Conservation (phyloP, 495 filamentous ascomycete genomes). For the Penicillium diatomitis region DNA sequence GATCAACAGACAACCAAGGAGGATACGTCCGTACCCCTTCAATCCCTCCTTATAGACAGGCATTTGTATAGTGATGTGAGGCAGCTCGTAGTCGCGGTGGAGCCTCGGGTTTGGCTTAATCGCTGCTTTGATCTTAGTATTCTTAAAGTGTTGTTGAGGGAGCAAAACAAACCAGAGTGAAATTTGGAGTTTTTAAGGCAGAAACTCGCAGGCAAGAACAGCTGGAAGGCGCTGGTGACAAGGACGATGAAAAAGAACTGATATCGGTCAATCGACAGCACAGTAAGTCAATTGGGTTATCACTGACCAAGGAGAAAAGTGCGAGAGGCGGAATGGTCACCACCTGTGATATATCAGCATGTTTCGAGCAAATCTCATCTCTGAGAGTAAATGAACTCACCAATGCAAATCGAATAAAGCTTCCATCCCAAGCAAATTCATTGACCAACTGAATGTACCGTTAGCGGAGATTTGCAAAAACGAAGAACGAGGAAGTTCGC, state of each 20-base stretch:
- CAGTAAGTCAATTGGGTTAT: not conserved
- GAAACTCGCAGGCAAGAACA: conserved; percentile 7
- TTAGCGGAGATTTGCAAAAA: not conserved
- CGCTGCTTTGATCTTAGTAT: not conserved
- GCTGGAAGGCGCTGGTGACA: conserved; percentile 10
- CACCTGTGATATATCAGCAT: conserved; percentile 7
- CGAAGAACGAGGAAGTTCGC: not conserved
- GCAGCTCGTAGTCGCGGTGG: conserved; percentile 8
- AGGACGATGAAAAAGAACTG: conserved; percentile 16
- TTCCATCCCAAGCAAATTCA: conserved; percentile 11
- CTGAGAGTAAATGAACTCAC: conserved; percentile 9
- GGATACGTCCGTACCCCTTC: conserved; percentile 10
- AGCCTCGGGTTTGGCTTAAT: conserved; percentile 2
- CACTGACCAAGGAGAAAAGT: conserved; percentile 19
- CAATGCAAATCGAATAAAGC: conserved; percentile 11
- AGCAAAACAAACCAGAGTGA: conserved; percentile 2
- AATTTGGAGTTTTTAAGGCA: conserved; percentile 10
- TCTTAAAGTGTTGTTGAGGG: not conserved
- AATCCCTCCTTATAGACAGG: conserved; percentile 71
- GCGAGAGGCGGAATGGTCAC: conserved; percentile 23
- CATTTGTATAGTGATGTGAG: conserved; percentile 50
- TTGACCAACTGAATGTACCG: conserved; percentile 8
- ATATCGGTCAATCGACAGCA: not conserved
- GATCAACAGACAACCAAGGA: not conserved
- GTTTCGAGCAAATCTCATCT: conserved; percentile 1